Percentiles rank a stretch among this genome's conserved stretches.
Conservation (phyloP, 1,284 basidiomycete species). For the Garcileccinum viscosum region DNA sequence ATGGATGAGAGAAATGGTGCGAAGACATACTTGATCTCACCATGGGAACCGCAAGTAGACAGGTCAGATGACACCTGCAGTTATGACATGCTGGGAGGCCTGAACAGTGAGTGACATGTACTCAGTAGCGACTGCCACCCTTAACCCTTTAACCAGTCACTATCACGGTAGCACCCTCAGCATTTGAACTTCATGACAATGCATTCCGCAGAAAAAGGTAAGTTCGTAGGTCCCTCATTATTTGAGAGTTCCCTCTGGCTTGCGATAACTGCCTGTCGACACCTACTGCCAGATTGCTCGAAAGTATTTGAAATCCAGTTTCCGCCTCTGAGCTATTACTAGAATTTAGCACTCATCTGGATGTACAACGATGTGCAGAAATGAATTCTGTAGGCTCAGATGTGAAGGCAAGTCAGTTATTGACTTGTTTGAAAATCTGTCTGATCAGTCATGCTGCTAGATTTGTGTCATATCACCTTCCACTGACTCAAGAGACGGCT, state of each 20-base stretch:
- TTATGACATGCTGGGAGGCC: no score
- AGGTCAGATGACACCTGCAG: no score
- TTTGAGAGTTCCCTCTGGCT: neutral
- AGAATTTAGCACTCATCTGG: conserved; percentile 68
- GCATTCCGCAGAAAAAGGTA: neutral
- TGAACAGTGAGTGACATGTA: no score
- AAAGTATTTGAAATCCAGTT: conserved; percentile 35
- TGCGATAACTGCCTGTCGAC: neutral
- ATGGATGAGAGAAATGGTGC: neutral
- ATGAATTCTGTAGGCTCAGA: conserved; percentile 71
- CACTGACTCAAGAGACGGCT: conserved; percentile 70
- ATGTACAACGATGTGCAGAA: conserved; percentile 78
- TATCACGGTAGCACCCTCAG: no score
- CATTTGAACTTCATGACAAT: neutral
- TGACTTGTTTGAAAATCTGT: neutral
- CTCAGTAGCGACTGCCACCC: no score
- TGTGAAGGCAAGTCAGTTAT: conserved; percentile 37
- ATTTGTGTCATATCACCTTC: conserved; percentile 77
- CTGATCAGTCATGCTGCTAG: conserved; percentile 41
- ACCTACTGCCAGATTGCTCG: neutral
- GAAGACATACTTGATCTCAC: no score
- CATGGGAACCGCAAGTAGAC: no score
- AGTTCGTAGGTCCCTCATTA: neutral
- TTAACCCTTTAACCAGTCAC: no score
- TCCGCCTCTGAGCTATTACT: conserved; percentile 71